Evolutionary conservation across 1,284 basidiomycete genomes (phyloP).

Genomic region (Rhodotorula mucilaginosa): DNA sequence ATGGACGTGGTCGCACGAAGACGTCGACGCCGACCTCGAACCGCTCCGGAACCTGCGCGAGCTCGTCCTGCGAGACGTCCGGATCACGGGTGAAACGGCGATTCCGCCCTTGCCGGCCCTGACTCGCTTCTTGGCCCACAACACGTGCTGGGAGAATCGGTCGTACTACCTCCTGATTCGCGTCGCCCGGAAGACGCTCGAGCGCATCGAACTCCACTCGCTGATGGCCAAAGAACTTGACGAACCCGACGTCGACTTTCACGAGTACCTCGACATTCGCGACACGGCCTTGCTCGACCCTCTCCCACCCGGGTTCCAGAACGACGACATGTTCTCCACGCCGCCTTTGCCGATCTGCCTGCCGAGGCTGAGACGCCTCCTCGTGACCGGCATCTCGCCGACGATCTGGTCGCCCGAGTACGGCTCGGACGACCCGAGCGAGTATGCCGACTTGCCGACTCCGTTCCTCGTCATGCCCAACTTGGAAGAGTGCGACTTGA

Average conservation of each 20-base stretch:
- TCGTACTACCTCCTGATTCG: conserved; percentile 48
- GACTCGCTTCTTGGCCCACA: not conserved
- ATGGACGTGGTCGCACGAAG: not conserved
- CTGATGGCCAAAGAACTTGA: not conserved
- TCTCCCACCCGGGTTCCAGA: conserved; percentile 1
- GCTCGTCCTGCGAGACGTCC: not conserved
- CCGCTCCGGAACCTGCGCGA: not conserved
- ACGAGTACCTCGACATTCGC: conserved; percentile 9
- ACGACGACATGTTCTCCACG: not conserved
- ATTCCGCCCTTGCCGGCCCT: conserved; percentile 18
- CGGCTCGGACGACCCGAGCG: conserved; percentile 3
- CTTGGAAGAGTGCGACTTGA: conserved; percentile 5
- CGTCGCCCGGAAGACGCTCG: conserved; percentile 27
- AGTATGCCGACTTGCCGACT: conserved; percentile 13
- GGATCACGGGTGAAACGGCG: not conserved
- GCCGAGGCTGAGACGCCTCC: conserved; percentile 3
- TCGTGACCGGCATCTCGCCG: conserved; percentile 2
- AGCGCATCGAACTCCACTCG: not conserved
- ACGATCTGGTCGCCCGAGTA: conserved; percentile 20
- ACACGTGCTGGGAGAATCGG: conserved; percentile 42
- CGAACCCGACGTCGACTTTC: conserved; percentile 18
- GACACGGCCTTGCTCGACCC: conserved; percentile 18
- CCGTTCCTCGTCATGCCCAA: conserved; percentile 33
- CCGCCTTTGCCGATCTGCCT: conserved; percentile 20
- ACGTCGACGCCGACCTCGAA: not conserved